Evolutionary conservation across 2,329 filamentous ascomycete species (phyloP), one percentile per base, ranked within the genome.

Genomic region (Fusarium begoniae): DNA sequence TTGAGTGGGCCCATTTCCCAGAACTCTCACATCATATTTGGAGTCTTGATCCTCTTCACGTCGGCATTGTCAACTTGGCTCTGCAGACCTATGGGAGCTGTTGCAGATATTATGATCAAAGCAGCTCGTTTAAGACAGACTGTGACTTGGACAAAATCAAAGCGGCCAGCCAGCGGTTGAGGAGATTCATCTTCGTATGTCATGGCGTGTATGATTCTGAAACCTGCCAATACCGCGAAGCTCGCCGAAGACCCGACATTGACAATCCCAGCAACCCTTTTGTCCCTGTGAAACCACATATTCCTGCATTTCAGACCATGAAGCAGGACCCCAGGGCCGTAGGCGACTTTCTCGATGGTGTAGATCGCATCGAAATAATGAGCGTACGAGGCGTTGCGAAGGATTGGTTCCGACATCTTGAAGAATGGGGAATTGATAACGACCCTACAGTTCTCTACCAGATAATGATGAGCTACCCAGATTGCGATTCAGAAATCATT

Each of bases 311-410:
- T 22, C 14, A 28, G 11, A 40, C 18, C 11, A 38, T 40, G 32
- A 4, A 26, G 6, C 14, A 54, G 10, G 35, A 54, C 5, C 35
- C 51, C 1, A 54, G 35, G 35, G 20, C 24, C 8, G 20, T 54
- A n/a, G 30, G n/a, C 1, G 12, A 53, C n/a, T 35, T 53, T 24
- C 30, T 53, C 12, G n/a, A 20, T 2, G 48, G 12, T 4, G n/a
- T 53, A 9, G 13, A 35, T 24, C 4, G 8, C 17, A 0, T 0
- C 9, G 20, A 54, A 22, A 7, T 40, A 1, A 2, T 9, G 3
- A 28, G 0, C 3, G 2, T 53, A 8, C 4, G 9, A 20, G 6
- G 1, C 9, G 6, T 20, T 4, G 51, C 4, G 26, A 2, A 12
- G 7, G 35, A 28, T 9, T 54, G 24, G 35, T 54, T 38, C 4